phyloP scores from a whole-genome alignment of 2,329 filamentous ascomycete genomes.

The Neofusicoccum laricinum region DNA sequence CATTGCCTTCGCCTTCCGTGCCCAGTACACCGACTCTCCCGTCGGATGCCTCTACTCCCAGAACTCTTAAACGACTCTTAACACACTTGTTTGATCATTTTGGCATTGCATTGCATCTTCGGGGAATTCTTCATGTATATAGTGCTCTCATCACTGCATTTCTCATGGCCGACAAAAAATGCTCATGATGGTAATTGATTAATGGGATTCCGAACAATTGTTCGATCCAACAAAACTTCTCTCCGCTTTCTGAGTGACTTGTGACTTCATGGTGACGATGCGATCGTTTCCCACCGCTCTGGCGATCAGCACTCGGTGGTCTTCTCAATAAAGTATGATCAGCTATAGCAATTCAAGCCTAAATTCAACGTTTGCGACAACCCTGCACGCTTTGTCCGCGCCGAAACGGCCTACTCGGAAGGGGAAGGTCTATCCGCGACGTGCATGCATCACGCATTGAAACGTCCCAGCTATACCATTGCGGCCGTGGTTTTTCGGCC shows the following conservation, averaged over 20 bases:
- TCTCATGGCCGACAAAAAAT: neutral
- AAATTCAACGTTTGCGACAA: neutral
- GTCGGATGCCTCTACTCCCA: conserved; percentile 5
- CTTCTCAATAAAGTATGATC: neutral
- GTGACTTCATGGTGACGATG: neutral
- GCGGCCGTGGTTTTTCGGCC: neutral
- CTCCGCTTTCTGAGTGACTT: neutral
- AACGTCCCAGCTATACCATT: neutral
- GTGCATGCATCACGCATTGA: neutral
- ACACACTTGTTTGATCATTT: neutral
- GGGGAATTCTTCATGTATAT: neutral
- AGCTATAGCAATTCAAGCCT: neutral
- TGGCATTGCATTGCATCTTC: neutral
- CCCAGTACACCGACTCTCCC: neutral
- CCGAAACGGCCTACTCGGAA: neutral
- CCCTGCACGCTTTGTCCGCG: neutral
- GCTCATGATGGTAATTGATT: conserved; percentile 4
- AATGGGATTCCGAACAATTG: neutral
- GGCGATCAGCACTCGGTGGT: neutral
- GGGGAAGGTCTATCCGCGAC: neutral
- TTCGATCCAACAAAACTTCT: neutral
- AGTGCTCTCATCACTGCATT: neutral
- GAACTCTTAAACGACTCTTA: neutral
- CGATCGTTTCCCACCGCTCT: neutral
- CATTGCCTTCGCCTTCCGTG: neutral